A percentile compares a stretch with the other conserved stretches of the same genome.
Evolutionary conservation across 495 filamentous ascomycete genomes (phyloP).

Genomic region (Penicillium taxi): DNA sequence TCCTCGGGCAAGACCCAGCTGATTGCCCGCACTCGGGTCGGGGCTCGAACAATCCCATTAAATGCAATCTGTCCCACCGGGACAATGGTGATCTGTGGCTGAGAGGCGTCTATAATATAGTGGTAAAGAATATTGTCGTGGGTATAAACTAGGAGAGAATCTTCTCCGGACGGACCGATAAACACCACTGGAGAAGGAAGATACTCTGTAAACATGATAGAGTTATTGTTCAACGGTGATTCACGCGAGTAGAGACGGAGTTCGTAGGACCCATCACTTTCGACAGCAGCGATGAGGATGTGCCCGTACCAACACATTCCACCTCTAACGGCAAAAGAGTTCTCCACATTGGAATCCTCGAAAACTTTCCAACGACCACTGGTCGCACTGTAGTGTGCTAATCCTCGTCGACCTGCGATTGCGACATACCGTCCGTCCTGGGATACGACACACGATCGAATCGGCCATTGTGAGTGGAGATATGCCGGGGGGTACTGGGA

Average conservation of each 20-base stretch:
- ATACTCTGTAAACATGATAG: conserved; percentile 63
- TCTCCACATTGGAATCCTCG: conserved; percentile 68
- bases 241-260: conserved; percentile 90
- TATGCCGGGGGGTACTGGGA: conserved; percentile 79
- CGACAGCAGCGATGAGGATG: conserved; percentile 88
- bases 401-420: conserved; percentile 80
- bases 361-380: conserved; percentile 97
- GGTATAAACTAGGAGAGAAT: conserved; percentile 92
- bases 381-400: conserved; percentile 92
- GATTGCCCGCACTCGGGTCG: conserved; percentile 81
- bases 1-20: conserved; percentile 94
- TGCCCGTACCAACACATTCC: conserved; percentile 99
- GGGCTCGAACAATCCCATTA: conserved; percentile 90
- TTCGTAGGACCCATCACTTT: conserved; percentile 74
- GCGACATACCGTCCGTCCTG: conserved; percentile 90
- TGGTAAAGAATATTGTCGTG: conserved; percentile 91
- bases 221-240: conserved; percentile 61
- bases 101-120: conserved; percentile 69
- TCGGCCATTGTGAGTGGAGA: conserved; percentile 84
- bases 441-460: conserved; percentile 76
- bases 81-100: conserved; percentile 66
- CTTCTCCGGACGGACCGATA: conserved; percentile 79
- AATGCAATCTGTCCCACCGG: conserved; percentile 96
- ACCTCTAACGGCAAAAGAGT: conserved; percentile 83
- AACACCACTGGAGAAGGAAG: conserved; percentile 79